Conservation (phyloP, 164 flowering plant species). For the Annona squamosa region DNA sequence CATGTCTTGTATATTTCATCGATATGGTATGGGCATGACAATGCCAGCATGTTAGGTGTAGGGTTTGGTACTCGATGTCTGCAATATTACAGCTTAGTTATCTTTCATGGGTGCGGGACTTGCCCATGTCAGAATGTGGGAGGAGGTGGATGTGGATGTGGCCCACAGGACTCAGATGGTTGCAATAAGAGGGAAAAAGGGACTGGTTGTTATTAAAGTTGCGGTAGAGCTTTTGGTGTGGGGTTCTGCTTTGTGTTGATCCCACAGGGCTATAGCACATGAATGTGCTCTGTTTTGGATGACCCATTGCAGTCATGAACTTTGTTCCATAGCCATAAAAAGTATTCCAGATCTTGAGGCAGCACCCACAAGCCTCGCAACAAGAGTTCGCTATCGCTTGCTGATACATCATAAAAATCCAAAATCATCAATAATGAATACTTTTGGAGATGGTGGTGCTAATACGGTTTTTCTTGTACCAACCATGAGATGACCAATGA, state of each 20-base stretch:
- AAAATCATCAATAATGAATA: too few relatives aligned
- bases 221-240: neutral
- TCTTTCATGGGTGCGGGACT: neutral
- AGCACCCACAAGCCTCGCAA: neutral
- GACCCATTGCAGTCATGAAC: neutral
- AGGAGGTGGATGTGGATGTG: neutral
- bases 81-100: too few relatives aligned
- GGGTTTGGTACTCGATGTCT: too few relatives aligned
- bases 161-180: neutral
- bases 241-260: neutral
- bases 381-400: too few relatives aligned
- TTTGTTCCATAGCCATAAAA: neutral
- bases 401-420: too few relatives aligned
- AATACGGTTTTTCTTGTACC: too few relatives aligned
- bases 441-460: too few relatives aligned
- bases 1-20: constrained; percentile 11
- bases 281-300: neutral
- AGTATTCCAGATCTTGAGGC: neutral
- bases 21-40: neutral
- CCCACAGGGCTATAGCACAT: neutral
- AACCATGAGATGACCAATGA: too few relatives aligned
- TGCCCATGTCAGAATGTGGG: neutral
- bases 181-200: constrained; percentile 13
- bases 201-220: neutral
- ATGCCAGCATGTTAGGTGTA: too few relatives aligned